Conservation (phyloP, 768 basidiomycete genomes). For the Collybiopsis luxurians region DNA sequence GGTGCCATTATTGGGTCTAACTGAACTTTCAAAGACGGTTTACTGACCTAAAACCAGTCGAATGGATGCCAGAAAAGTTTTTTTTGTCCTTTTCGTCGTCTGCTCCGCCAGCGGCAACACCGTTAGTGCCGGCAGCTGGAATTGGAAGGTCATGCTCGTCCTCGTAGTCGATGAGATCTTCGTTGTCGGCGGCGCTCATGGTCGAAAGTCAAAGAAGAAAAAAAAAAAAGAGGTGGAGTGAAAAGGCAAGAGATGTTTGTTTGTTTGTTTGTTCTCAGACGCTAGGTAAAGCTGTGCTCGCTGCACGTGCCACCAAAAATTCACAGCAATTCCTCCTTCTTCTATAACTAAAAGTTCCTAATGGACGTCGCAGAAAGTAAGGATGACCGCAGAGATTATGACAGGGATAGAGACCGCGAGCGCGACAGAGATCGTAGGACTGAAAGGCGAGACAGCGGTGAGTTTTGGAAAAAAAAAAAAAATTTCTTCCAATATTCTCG, state of each 20-base stretch:
- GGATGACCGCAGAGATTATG: conserved; percentile 35
- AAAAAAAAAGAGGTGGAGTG: conserved; percentile 22
- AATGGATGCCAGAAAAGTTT: conserved; percentile 99
- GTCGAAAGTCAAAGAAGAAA: conserved; percentile 21
- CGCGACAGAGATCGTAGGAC: conserved; percentile 18
- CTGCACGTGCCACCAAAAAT: background rate
- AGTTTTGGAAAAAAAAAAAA: conserved; percentile 6
- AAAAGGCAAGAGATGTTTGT: conserved; percentile 21
- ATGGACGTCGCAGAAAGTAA: conserved; percentile 71
- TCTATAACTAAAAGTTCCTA: background rate
- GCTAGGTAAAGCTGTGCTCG: background rate
- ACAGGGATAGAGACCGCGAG: conserved; percentile 36
- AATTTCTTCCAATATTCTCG: background rate
- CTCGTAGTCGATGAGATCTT: conserved; percentile 94
- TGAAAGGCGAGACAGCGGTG: conserved; percentile 52
- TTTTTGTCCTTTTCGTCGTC: conserved; percentile 86
- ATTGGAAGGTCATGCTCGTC: conserved; percentile 81
- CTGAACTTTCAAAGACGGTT: background rate
- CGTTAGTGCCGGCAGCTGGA: conserved; percentile 48
- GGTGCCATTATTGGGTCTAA: conserved; percentile 18
- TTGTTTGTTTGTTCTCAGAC: background rate
- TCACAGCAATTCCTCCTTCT: background rate
- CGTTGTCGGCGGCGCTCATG: conserved; percentile 85
- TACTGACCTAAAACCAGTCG: conserved; percentile 95
- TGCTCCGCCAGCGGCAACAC: conserved; percentile 44